Evolutionary conservation across 192 early-diverging fungal genomes (phyloP).

Genomic region (Gryganskiella cystojenkinii): DNA sequence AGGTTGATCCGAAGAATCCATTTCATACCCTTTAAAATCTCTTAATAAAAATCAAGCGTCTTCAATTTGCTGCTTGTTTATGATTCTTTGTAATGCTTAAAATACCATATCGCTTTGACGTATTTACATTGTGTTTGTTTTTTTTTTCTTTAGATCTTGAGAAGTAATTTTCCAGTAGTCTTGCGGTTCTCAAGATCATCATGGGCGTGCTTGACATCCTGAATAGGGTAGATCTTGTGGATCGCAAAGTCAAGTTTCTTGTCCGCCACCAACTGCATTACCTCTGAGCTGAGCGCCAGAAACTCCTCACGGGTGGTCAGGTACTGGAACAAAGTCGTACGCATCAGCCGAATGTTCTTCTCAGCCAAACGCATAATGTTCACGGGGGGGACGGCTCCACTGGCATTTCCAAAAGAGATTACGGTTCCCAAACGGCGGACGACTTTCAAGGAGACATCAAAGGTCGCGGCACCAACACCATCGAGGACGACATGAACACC

Average conservation of each 20-base stretch:
- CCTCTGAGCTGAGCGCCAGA: conserved; percentile 59
- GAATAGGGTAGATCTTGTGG: conserved; percentile 76
- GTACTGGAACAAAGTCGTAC: conserved; percentile 77
- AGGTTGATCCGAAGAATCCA: too few relatives aligned
- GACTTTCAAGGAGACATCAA: conserved; percentile 71
- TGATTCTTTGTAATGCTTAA: too few relatives aligned
- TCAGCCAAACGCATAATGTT: conserved; percentile 60
- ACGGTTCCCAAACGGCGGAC: conserved; percentile 70
- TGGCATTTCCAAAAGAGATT: conserved; percentile 88
- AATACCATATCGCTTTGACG: too few relatives aligned
- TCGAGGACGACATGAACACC: conserved; percentile 88
- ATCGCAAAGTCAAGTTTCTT: conserved; percentile 72
- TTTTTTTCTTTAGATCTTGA: conserved; percentile 53
- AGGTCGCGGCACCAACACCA: conserved; percentile 88
- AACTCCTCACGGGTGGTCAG: conserved; percentile 73
- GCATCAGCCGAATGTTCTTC: conserved; percentile 75
- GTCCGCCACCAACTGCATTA: conserved; percentile 67
- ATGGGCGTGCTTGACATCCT: conserved; percentile 80
- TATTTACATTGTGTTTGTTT: too few relatives aligned
- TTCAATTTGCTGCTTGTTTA: too few relatives aligned
- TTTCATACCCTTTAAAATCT: too few relatives aligned
- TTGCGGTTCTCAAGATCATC: conserved; percentile 76
- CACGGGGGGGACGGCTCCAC: conserved; percentile 75
- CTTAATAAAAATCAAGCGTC: too few relatives aligned
- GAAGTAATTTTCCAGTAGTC: conserved; percentile 75